Conservation (phyloP, 192 early-diverging fungal genomes). For the Coemansia sp. region DNA sequence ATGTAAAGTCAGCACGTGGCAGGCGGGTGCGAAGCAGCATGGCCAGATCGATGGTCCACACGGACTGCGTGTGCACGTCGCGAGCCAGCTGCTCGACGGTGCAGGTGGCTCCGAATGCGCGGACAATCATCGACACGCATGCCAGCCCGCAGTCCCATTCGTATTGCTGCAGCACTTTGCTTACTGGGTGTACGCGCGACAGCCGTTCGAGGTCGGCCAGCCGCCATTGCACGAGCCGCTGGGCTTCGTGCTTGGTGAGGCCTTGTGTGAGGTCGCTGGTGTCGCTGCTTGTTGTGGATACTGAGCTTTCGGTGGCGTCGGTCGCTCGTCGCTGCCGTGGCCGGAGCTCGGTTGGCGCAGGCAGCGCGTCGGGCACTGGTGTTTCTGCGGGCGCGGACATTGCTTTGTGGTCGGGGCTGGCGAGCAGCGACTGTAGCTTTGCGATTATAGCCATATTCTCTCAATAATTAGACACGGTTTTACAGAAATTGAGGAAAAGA, state of each 20-base stretch:
- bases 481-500: too few relatives aligned
- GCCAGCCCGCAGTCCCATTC: slow-evolving; percentile 89
- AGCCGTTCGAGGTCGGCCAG: slow-evolving; percentile 39
- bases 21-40: slow-evolving; percentile 70
- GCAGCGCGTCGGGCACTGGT: neutral
- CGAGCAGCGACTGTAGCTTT: neutral
- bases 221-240: slow-evolving; percentile 30
- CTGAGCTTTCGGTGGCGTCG: neutral
- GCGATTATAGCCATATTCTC: neutral
- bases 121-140: slow-evolving; percentile 75
- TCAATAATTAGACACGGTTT: too few relatives aligned
- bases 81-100: slow-evolving; percentile 57
- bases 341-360: neutral
- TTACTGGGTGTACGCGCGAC: slow-evolving; percentile 47
- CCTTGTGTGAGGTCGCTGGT: neutral
- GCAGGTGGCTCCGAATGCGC: slow-evolving; percentile 58
- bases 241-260: slow-evolving; percentile 23
- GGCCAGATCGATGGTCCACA: slow-evolving; percentile 91
- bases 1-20: slow-evolving; percentile 75
- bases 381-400: neutral
- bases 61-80: slow-evolving; percentile 58
- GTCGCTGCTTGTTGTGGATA: neutral
- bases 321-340: neutral
- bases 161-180: slow-evolving; percentile 49
- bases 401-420: neutral